Percentiles rank a stretch among this genome's conserved stretches.
phyloP scores from a whole-genome alignment of 2,329 filamentous ascomycete genomes.

The Trichophyton schoenleinii region DNA sequence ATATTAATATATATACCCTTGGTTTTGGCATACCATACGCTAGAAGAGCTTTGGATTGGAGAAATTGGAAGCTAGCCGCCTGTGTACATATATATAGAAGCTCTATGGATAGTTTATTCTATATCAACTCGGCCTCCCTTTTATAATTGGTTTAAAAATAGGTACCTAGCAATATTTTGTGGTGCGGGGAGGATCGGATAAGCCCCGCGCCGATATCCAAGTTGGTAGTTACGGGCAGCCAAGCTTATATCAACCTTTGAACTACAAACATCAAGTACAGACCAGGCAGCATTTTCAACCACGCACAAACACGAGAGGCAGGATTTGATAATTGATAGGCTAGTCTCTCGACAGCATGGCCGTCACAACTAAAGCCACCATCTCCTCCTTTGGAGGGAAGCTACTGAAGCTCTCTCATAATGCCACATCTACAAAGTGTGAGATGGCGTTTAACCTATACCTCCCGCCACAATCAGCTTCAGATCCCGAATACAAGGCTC shows the following conservation, averaged over 20 bases:
- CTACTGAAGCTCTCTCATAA: slow-evolving; percentile 87
- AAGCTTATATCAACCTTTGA: neutral
- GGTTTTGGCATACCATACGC: neutral
- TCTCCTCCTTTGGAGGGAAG: slow-evolving; percentile 84
- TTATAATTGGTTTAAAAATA: neutral
- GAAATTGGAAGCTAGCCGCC: neutral
- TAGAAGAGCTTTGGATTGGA: neutral
- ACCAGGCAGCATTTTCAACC: neutral
- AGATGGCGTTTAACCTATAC: slow-evolving; percentile 89
- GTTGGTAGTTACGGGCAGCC: neutral
- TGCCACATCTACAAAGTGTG: slow-evolving; percentile 63
- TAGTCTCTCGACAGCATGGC: slow-evolving; percentile 45
- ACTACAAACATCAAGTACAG: neutral
- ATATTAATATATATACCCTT: neutral
- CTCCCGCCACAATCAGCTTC: slow-evolving; percentile 59
- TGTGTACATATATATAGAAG: neutral
- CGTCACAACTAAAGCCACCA: slow-evolving; percentile 79
- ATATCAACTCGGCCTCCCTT: neutral
- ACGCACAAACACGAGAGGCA: neutral
- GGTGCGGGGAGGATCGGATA: neutral
- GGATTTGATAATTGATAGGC: neutral
- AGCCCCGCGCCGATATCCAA: neutral
- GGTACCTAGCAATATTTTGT: neutral
- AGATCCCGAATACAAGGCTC: slow-evolving; percentile 49
- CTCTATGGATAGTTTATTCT: neutral